phyloP scores from a whole-genome alignment of 108 stramenopile species.

The Phaeodactylum tricornutum region DNA sequence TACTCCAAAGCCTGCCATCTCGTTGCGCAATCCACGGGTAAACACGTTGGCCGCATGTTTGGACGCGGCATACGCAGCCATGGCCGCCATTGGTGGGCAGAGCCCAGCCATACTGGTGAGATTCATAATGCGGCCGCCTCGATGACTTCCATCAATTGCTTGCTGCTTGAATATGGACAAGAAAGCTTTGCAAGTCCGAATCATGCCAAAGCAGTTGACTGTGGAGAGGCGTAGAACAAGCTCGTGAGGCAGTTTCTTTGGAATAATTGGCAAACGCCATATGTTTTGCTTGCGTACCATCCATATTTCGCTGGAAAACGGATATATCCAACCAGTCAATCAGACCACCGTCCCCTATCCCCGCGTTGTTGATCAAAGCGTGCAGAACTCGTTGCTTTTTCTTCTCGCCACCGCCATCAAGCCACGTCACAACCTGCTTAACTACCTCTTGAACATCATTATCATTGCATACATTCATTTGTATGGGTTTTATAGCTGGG shows the following conservation, averaged over 20 bases:
- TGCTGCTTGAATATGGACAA: slow-evolving; percentile 31
- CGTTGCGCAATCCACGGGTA: slow-evolving; percentile 18
- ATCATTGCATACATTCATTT: slow-evolving; percentile 32
- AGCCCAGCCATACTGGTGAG: slow-evolving; percentile 34
- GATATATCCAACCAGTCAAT: slow-evolving; percentile 32
- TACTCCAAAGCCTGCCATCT: slow-evolving; percentile 24
- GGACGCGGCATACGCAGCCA: slow-evolving; percentile 21
- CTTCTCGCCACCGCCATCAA: not conserved
- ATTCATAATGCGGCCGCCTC: slow-evolving; percentile 23
- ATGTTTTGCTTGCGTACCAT: slow-evolving; percentile 10
- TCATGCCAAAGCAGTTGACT: slow-evolving; percentile 41
- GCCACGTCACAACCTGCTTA: slow-evolving; percentile 18
- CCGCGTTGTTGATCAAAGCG: slow-evolving; percentile 48
- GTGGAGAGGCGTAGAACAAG: not conserved
- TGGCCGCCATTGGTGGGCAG: not conserved
- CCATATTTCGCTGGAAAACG: slow-evolving; percentile 22
- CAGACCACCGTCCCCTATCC: slow-evolving; percentile 22
- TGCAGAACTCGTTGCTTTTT: slow-evolving; percentile 22
- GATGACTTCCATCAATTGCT: not conserved
- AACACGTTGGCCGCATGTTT: slow-evolving; percentile 41
- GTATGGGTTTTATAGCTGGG: slow-evolving; percentile 14
- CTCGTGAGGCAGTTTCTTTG: no score
- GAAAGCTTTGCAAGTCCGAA: slow-evolving; percentile 36
- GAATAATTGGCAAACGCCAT: not conserved
- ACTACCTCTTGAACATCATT: slow-evolving; percentile 5